A percentile compares a stretch with the other conserved stretches of the same genome.
These are phyloP conservation scores for Leccinellum luteum DNA, from an alignment of 768 basidiomycete genomes.

Conservation along the genomic window DNA sequence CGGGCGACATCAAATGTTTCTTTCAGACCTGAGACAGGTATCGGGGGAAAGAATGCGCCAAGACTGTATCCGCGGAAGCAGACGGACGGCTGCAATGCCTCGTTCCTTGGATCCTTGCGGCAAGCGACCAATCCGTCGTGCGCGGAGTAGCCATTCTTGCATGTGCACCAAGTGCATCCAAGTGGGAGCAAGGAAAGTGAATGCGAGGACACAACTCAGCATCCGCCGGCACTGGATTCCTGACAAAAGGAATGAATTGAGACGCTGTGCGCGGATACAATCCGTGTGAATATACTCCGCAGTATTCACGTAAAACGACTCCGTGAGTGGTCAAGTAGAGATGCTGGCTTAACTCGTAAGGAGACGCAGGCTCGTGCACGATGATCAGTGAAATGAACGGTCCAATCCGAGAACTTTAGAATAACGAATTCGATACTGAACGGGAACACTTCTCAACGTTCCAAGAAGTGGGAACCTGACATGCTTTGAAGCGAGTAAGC, in stretches of 20 bases:
- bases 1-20: background rate
- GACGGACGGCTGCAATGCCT: background rate
- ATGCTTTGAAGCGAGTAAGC: conserved; percentile 26
- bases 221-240: background rate
- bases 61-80: background rate
- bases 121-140: conserved; percentile 9
- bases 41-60: background rate
- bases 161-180: background rate
- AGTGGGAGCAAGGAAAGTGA: background rate
- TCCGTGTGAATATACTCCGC: conserved; percentile 8
- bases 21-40: conserved; percentile 7
- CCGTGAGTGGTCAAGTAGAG: conserved; percentile 9
- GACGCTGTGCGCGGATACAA: background rate
- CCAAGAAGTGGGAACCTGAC: conserved; percentile 19
- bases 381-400: conserved; percentile 25
- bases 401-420: conserved; percentile 24
- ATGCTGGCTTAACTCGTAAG: conserved; percentile 20
- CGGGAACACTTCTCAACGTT: conserved; percentile 9
- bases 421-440: conserved; percentile 18
- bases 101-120: background rate
- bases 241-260: background rate
- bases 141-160: conserved; percentile 1
- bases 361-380: conserved; percentile 13
- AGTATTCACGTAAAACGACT: conserved; percentile 2
- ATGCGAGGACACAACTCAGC: background rate